phyloP scores from a whole-genome alignment of 345 rosid genomes.

The Populus ilicifolia region DNA sequence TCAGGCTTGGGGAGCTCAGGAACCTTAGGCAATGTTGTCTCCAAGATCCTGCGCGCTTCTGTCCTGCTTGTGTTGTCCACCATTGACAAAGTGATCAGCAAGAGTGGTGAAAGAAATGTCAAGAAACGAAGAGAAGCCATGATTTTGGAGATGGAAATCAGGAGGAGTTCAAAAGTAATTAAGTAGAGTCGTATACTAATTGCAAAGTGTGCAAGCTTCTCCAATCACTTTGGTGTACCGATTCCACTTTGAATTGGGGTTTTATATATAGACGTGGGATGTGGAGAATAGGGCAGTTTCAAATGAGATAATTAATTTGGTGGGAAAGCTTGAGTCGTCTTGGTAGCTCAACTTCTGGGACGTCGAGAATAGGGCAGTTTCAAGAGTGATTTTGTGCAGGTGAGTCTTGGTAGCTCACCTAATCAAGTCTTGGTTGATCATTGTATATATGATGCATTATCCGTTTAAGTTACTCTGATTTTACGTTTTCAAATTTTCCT shows the following conservation, averaged over 20 bases:
- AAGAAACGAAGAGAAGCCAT: not conserved
- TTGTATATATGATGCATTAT: not conserved
- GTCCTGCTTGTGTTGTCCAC: not conserved
- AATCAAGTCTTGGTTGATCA: too few relatives aligned
- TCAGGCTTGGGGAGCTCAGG: not conserved
- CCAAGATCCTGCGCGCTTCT: not conserved
- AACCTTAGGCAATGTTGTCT: not conserved
- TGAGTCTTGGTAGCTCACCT: not conserved
- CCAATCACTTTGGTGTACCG: not conserved
- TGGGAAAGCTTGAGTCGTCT: not conserved
- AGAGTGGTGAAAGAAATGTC: not conserved
- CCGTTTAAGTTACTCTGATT: not conserved
- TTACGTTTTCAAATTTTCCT: not conserved
- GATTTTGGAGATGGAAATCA: not conserved
- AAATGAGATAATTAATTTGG: not conserved
- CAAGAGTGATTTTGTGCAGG: not conserved
- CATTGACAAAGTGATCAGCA: not conserved
- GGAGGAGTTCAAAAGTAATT: not conserved
- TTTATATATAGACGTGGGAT: not conserved
- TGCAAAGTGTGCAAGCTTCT: not conserved
- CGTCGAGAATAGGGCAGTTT: not conserved
- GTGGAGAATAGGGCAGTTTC: not conserved
- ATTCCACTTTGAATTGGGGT: not conserved
- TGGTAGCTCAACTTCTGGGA: not conserved
- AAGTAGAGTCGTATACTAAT: not conserved